phyloP scores from a whole-genome alignment of 2,329 filamentous ascomycete genomes.

The Colletotrichum noveboracense region DNA sequence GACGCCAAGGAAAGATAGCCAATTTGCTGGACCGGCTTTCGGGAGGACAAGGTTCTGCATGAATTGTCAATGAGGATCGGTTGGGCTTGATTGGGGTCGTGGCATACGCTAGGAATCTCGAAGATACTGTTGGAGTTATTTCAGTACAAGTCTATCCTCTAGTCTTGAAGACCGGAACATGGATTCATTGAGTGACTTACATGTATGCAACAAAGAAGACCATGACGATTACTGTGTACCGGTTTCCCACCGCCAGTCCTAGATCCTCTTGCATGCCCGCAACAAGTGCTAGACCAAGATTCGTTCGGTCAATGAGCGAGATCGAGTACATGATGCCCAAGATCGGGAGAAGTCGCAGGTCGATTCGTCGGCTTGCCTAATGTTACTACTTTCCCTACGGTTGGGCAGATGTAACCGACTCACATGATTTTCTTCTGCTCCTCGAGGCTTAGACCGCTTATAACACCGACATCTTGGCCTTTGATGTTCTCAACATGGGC shows the following conservation, averaged over 20 bases:
- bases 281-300: constrained; percentile 19
- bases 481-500: background rate
- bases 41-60: constrained; percentile 29
- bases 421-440: constrained; percentile 15
- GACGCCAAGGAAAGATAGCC: constrained; percentile 29
- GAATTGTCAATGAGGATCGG: background rate
- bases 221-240: constrained; percentile 22
- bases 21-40: constrained; percentile 29
- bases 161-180: background rate
- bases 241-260: constrained; percentile 12
- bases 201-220: constrained; percentile 28
- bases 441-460: background rate
- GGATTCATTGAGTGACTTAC: constrained; percentile 5
- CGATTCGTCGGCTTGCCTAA: constrained; percentile 22
- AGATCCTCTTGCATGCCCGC: constrained; percentile 23
- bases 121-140: background rate
- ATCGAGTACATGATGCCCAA: constrained; percentile 28
- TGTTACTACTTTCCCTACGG: background rate
- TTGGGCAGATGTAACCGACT: background rate
- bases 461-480: background rate
- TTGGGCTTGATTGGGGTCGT: background rate
- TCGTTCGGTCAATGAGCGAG: constrained; percentile 24
- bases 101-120: constrained; percentile 23
- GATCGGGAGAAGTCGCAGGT: constrained; percentile 42
- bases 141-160: background rate